Evolutionary conservation across 176 grass and related monocot genomes (phyloP), one percentile per base, ranked within the genome.

Genomic region (Urochloa ruziziensis): DNA sequence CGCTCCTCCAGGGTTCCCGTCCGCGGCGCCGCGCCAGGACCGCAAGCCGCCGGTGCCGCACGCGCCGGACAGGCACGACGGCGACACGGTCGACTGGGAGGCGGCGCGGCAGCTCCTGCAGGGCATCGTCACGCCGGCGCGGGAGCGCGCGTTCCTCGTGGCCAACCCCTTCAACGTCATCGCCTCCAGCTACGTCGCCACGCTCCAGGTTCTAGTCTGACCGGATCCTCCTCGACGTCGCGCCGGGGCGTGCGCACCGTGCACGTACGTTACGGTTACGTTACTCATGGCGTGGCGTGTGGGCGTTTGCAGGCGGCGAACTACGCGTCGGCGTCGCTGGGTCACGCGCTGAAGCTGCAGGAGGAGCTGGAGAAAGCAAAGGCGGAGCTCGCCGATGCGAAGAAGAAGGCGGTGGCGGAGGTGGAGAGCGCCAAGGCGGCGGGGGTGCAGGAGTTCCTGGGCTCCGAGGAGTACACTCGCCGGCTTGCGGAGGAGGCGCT

Each of bases 311-410:
- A 84, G 83, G 21, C 52, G 21, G 63, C 63, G 25, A 85, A 78
- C 63, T 76, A 85, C 5, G 83, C 64, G 74, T n/a, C 74, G 21
- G 77, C 46, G 74, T 78, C 74, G 63, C 2, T 85, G 36, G 83
- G 17, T 2, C 56, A 78, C 37, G 83, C 83, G 23, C 25, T 57
- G 66, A 57, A 80, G 75, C 66, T 73, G 10, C n/a, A 14, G 17
- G 32, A 23, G n/a, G 77, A 74, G 68, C 58, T 86, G 42, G 68
- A 48, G 18, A 3, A 62, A 6, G 57, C 42, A 2, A 64, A 70
- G 73, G 17, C 62, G 1, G 68, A 70, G 72, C 79, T 82, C n/a
- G 52, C 78, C 6, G 46, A 34, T 71, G 54, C 49, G 18, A 66
- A 67, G 62, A 28, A 36, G 53, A 13, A 33, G 49, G 54, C 52